A percentile compares a stretch with the other conserved stretches of the same genome.
phyloP scores from a whole-genome alignment of 768 basidiomycete genomes.

The Tubosaeta sp. region DNA sequence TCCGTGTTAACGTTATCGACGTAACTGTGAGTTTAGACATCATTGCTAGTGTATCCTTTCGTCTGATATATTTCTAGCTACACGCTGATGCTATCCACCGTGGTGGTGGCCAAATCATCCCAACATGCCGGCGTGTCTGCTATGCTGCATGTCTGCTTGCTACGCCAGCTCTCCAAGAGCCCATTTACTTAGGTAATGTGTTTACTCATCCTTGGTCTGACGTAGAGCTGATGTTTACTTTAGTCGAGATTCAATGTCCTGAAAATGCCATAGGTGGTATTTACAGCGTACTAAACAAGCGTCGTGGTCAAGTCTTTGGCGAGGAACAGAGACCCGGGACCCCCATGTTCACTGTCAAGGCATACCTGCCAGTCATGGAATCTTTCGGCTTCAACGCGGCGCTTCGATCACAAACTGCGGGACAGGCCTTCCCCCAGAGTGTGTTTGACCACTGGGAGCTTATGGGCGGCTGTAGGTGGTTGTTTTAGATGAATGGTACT shows the following conservation, averaged over 20 bases:
- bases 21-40: slow-evolving; percentile 63
- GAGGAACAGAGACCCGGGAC: slow-evolving; percentile 97
- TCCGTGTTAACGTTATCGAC: slow-evolving; percentile 93
- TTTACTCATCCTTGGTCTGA: neutral
- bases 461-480: slow-evolving; percentile 72
- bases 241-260: slow-evolving; percentile 97
- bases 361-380: slow-evolving; percentile 87
- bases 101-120: slow-evolving; percentile 98
- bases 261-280: slow-evolving; percentile 97
- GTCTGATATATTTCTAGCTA: slow-evolving; percentile 45
- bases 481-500: neutral
- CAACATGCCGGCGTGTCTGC: slow-evolving; percentile 91
- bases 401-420: slow-evolving; percentile 85
- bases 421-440: slow-evolving; percentile 97
- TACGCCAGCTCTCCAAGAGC: slow-evolving; percentile 89
- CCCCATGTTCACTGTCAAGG: slow-evolving; percentile 99
- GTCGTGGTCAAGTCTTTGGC: slow-evolving; percentile 97
- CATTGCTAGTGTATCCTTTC: neutral
- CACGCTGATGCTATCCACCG: slow-evolving; percentile 99
- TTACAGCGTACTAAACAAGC: slow-evolving; percentile 90
- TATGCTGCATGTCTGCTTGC: slow-evolving; percentile 96
- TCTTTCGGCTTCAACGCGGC: slow-evolving; percentile 98
- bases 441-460: slow-evolving; percentile 93
- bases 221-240: slow-evolving; percentile 9
- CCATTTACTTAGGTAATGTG: slow-evolving; percentile 79